A percentile compares a stretch with the other conserved stretches of the same genome.
These are phyloP conservation scores for Oidiodendron maius DNA, from an alignment of 495 filamentous ascomycete genomes.

Conservation along the genomic window DNA sequence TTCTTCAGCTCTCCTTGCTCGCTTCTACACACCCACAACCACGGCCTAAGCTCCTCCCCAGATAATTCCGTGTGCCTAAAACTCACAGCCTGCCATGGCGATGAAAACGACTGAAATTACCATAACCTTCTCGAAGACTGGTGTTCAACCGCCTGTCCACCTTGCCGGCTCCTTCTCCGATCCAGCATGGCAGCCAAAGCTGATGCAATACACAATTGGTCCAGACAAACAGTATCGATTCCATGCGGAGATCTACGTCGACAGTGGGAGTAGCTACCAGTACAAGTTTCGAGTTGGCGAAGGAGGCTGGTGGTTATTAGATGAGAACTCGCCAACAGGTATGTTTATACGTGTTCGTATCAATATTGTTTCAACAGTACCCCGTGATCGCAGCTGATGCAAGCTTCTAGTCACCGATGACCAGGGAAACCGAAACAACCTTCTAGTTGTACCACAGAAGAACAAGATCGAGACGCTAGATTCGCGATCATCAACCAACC, in stretches of 20 bases:
- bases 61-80: too few species aligned
- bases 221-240: slow-evolving; percentile 37
- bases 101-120: slow-evolving; percentile 33
- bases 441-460: too few species aligned
- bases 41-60: too few species aligned
- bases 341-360: slow-evolving; percentile 9
- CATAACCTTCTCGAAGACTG: slow-evolving; percentile 52
- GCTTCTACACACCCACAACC: too few species aligned
- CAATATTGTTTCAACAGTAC: not conserved
- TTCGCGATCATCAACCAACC: too few species aligned
- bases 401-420: slow-evolving; percentile 40
- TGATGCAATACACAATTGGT: slow-evolving; percentile 46
- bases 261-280: slow-evolving; percentile 46
- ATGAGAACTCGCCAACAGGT: slow-evolving; percentile 49
- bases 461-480: too few species aligned
- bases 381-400: not conserved
- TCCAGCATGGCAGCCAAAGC: slow-evolving; percentile 55
- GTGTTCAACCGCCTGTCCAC: slow-evolving; percentile 54
- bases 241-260: slow-evolving; percentile 37
- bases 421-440: slow-evolving; percentile 54
- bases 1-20: too few species aligned
- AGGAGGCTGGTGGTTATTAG: slow-evolving; percentile 60
- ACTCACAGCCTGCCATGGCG: slow-evolving; percentile 13
- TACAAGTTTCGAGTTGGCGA: slow-evolving; percentile 65
- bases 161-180: slow-evolving; percentile 60